phyloP scores from a whole-genome alignment of 371 early-diverging fungal genomes.

The Apophysomyces variabilis region DNA sequence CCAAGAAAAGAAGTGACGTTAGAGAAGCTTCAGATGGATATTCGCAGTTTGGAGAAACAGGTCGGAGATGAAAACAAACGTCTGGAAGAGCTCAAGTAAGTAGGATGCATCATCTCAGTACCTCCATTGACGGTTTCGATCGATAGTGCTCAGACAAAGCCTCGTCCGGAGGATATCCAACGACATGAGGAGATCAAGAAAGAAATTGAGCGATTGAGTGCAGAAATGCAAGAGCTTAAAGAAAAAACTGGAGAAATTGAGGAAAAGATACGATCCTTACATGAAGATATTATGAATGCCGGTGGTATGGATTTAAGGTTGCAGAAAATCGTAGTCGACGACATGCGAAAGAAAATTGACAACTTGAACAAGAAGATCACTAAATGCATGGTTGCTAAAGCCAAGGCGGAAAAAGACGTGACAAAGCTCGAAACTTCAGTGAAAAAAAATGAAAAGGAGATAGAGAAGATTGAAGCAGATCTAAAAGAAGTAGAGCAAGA shows the following conservation, averaged over 20 bases:
- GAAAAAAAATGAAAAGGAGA: conserved; percentile 70
- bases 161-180: conserved; percentile 55
- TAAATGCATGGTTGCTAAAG: conserved; percentile 70
- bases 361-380: conserved; percentile 61
- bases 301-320: conserved; percentile 87
- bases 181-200: conserved; percentile 38
- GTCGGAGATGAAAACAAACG: conserved; percentile 65
- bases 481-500: conserved; percentile 62
- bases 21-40: conserved; percentile 81
- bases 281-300: conserved; percentile 87
- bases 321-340: conserved; percentile 88
- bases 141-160: conserved; percentile 41
- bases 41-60: conserved; percentile 63
- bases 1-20: conserved; percentile 68
- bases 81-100: conserved; percentile 58
- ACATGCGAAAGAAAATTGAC: conserved; percentile 79
- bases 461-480: conserved; percentile 63
- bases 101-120: not conserved
- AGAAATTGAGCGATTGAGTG: conserved; percentile 48
- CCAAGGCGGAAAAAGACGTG: conserved; percentile 79
- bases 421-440: conserved; percentile 66
- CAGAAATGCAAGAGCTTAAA: conserved; percentile 44
- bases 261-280: conserved; percentile 71
- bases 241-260: conserved; percentile 58
- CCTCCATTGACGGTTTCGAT: not conserved